Evolutionary conservation across 208 protist species (phyloP), one percentile per base, ranked within the genome.

Genomic region (Strigomonas culicis): DNA sequence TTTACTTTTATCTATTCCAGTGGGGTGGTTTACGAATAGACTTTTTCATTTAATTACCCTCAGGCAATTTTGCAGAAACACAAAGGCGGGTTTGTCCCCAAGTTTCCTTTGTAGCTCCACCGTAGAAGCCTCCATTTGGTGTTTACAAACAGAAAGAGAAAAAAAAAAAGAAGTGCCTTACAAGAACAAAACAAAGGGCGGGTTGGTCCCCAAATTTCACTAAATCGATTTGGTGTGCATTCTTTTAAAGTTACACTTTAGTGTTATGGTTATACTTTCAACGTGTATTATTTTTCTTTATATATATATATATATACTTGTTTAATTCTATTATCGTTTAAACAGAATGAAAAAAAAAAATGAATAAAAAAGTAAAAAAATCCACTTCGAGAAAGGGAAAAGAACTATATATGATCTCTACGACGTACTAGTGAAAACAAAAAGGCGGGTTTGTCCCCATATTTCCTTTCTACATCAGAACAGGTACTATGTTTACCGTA

Each of bases 361-460:
- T 34, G 36, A 49, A 50, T 31, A 28, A 24, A 19, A 2, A 22
- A 22, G 17, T 36, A 34, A 58, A 57, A 21, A 59, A 13, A 56
- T 24, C 21, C 10, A 60, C 10, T 4, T 8, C 19, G 15, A 30
- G 17, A 32, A 36, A 64, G 7, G 52, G 21, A 43, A 19, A 2
- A 53, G n/a, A 27, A n/a, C n/a, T n/a, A n/a, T n/a, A n/a, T n/a
- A n/a, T n/a, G n/a, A n/a, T n/a, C n/a, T 55, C 28, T 52, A 11
- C 2, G 50, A 21, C 4, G 36, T 31, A 49, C 50, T 34, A n/a
- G 36, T 24, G 49, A 31, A 58, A 46, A 0, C n/a, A 25, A 50
- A 68, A 65, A 52, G 59, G 70, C 70, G 59, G 59, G 70, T 70
- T 66, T 62, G 64, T 69, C 64, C 70, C 63, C 63, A 66, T 67